A percentile compares a stretch with the other conserved stretches of the same genome.
Evolutionary conservation across 106 monocot species (phyloP).

Genomic region (Acanthochlamys bracteata): DNA sequence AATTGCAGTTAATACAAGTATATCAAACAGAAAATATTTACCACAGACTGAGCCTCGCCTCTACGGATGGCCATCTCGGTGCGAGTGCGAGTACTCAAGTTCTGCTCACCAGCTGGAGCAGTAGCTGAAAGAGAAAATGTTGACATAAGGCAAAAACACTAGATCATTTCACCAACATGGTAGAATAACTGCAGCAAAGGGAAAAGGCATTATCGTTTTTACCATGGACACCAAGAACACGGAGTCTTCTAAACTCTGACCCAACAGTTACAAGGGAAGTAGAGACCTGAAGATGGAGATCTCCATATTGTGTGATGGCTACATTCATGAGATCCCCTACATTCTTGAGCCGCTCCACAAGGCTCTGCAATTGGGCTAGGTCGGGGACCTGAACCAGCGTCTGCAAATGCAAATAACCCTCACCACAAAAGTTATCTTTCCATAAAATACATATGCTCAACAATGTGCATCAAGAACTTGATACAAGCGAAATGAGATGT

Average conservation of each 20-base stretch:
- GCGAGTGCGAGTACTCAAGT: slow-evolving; percentile 56
- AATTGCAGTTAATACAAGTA: not conserved
- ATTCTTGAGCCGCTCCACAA: slow-evolving; percentile 91
- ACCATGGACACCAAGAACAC: slow-evolving; percentile 79
- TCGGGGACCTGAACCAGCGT: slow-evolving; percentile 95
- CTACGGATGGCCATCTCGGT: slow-evolving; percentile 81
- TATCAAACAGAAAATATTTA: slow-evolving; percentile 6
- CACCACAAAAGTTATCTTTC: too few species aligned
- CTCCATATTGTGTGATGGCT: slow-evolving; percentile 78
- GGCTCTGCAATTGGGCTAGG: slow-evolving; percentile 65
- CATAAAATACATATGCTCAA: too few species aligned
- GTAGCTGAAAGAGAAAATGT: slow-evolving; percentile 37
- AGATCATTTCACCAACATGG: not conserved
- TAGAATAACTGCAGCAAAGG: too few species aligned
- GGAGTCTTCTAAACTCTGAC: slow-evolving; percentile 67
- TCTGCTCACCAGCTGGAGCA: slow-evolving; percentile 42
- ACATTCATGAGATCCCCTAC: slow-evolving; percentile 78
- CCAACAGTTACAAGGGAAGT: slow-evolving; percentile 81
- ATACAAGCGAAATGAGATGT: too few species aligned
- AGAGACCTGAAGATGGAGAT: slow-evolving; percentile 89
- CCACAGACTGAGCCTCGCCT: slow-evolving; percentile 78
- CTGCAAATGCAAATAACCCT: slow-evolving; percentile 20
- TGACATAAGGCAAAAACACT: not conserved
- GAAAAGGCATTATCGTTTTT: too few species aligned
- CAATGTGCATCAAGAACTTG: too few species aligned